A percentile compares a stretch with the other conserved stretches of the same genome.
Evolutionary conservation across 2,329 filamentous ascomycete genomes (phyloP).

Genomic region (Cercospora sp.): DNA sequence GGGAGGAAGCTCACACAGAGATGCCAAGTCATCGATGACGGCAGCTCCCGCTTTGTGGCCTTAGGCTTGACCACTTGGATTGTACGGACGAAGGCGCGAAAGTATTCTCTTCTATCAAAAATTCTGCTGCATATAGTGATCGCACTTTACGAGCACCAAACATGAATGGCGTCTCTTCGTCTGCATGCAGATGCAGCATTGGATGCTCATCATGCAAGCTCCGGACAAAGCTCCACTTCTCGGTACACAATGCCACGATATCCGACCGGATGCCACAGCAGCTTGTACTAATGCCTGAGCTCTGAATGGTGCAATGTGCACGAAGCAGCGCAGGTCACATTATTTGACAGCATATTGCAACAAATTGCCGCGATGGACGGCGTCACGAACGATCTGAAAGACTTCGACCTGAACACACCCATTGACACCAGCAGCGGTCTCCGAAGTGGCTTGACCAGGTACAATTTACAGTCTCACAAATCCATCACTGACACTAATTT

Average conservation of each 20-base stretch:
- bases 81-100: not conserved
- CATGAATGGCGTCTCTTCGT: too few species aligned
- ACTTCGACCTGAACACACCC: constrained; percentile 26
- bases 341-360: not conserved
- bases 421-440: constrained; percentile 22
- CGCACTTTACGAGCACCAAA: too few species aligned
- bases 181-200: not conserved
- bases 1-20: not conserved
- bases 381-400: constrained; percentile 9
- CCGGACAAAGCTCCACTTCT: constrained; percentile 1
- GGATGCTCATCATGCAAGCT: not conserved
- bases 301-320: constrained; percentile 7
- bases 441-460: constrained; percentile 24
- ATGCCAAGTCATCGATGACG: not conserved
- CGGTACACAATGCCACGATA: constrained; percentile 8
- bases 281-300: constrained; percentile 1
- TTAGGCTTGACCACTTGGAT: not conserved
- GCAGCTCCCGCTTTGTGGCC: not conserved
- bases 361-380: not conserved
- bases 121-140: too few species aligned
- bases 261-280: not conserved
- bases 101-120: not conserved
- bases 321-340: not conserved
- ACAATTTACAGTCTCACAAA: not conserved
- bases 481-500: constrained; percentile 51